phyloP scores from a whole-genome alignment of 208 protist genomes.

The Strigomonas oncopelti region DNA sequence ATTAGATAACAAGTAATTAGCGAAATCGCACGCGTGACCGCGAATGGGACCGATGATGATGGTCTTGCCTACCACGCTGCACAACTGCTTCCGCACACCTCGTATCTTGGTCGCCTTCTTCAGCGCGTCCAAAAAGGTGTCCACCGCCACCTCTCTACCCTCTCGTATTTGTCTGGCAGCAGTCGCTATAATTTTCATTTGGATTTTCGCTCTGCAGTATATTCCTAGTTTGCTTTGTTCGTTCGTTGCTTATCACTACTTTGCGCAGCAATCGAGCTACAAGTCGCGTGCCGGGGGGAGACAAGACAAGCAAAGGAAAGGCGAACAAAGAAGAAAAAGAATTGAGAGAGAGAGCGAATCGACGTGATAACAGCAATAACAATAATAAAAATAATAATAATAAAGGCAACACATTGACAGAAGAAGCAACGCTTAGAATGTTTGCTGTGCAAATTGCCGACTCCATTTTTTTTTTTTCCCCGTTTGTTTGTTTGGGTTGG shows the following conservation, averaged over 20 bases:
- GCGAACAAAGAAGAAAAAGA: too few species aligned
- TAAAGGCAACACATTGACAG: slow-evolving; percentile 30
- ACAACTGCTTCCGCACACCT: background rate
- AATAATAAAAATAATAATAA: slow-evolving; percentile 5
- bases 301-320: too few species aligned
- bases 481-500: too few species aligned
- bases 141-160: slow-evolving; percentile 32
- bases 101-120: slow-evolving; percentile 6
- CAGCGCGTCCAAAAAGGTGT: slow-evolving; percentile 23
- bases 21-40: slow-evolving; percentile 71
- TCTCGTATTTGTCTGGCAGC: slow-evolving; percentile 27
- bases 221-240: too few species aligned
- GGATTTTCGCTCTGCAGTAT: background rate
- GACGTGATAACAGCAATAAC: background rate
- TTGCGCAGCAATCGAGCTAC: too few species aligned
- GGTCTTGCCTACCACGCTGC: background rate
- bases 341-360: too few species aligned
- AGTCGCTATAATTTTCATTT: slow-evolving; percentile 27
- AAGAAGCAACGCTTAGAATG: too few species aligned
- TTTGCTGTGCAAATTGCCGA: too few species aligned
- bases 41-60: slow-evolving; percentile 67
- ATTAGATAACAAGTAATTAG: slow-evolving; percentile 48
- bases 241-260: too few species aligned
- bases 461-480: too few species aligned
- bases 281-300: too few species aligned